phyloP scores from a whole-genome alignment of 768 basidiomycete species.

The Pleurotus cornucopiae region DNA sequence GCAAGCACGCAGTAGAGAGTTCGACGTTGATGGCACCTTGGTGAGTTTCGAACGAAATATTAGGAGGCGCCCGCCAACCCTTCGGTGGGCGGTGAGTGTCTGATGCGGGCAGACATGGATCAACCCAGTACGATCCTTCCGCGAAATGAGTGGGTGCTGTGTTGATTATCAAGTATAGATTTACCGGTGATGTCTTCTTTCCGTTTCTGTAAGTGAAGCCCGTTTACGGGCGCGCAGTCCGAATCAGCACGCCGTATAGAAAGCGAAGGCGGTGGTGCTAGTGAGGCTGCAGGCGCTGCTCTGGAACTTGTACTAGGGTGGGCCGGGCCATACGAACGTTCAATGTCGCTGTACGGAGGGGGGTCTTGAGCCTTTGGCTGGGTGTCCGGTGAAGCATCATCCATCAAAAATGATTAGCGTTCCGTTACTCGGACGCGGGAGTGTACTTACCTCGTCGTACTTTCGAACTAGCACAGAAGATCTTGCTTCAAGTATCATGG shows the following conservation, averaged over 20 bases:
- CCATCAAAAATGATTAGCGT: no score
- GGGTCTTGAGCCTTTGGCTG: constrained; percentile 2
- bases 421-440: no score
- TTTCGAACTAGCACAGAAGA: neutral
- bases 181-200: constrained; percentile 28
- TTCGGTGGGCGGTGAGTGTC: neutral
- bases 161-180: neutral
- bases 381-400: neutral
- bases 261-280: no score
- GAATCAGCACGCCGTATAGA: neutral
- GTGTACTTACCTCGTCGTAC: no score
- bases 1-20: constrained; percentile 33
- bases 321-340: neutral
- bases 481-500: neutral
- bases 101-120: constrained; percentile 1
- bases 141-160: neutral
- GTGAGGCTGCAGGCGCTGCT: no score
- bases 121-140: neutral
- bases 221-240: constrained; percentile 21
- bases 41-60: constrained; percentile 35
- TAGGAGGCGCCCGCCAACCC: constrained; percentile 7
- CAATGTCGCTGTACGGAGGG: constrained; percentile 1
- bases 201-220: constrained; percentile 26
- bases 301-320: no score
- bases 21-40: constrained; percentile 34